Conservation (phyloP, 352 stramenopile genomes). For the Blastocystis sp. region DNA sequence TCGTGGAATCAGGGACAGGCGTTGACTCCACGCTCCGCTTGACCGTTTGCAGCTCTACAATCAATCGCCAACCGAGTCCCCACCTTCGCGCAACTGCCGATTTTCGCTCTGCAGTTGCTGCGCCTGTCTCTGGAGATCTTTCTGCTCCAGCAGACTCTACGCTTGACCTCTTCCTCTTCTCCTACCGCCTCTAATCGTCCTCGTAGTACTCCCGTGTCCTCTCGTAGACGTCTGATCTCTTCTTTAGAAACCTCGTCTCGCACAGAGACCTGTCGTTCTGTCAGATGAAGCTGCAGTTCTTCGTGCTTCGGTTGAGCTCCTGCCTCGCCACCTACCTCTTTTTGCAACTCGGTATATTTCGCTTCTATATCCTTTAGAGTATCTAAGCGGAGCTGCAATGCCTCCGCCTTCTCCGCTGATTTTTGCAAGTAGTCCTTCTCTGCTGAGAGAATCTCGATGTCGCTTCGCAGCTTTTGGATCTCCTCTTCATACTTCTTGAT, state of each 20-base stretch:
- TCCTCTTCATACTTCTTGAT: not conserved
- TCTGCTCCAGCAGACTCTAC: not conserved
- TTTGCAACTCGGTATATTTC: not conserved
- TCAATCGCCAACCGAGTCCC: not conserved
- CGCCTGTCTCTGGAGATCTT: not conserved
- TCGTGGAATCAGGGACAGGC: not conserved
- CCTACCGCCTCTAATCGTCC: conserved; percentile 15
- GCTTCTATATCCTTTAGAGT: not conserved
- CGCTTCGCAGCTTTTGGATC: not conserved
- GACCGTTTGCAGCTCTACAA: not conserved
- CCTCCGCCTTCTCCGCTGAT: not conserved
- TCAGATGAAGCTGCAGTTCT: not conserved
- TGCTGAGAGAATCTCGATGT: not conserved
- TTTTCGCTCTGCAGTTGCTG: not conserved
- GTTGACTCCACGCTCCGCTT: not conserved
- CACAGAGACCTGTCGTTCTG: not conserved
- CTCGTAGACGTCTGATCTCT: not conserved
- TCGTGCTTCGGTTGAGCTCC: not conserved
- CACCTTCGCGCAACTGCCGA: not conserved
- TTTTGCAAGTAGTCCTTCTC: conserved; percentile 24
- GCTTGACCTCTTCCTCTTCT: not conserved
- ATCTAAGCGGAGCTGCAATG: not conserved
- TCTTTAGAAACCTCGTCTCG: not conserved
- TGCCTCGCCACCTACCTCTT: not conserved
- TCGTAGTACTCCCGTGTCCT: not conserved